Percentiles rank a stretch among this genome's conserved stretches.
phyloP scores from a whole-genome alignment of 805 yeast species.

The Candida takata region DNA sequence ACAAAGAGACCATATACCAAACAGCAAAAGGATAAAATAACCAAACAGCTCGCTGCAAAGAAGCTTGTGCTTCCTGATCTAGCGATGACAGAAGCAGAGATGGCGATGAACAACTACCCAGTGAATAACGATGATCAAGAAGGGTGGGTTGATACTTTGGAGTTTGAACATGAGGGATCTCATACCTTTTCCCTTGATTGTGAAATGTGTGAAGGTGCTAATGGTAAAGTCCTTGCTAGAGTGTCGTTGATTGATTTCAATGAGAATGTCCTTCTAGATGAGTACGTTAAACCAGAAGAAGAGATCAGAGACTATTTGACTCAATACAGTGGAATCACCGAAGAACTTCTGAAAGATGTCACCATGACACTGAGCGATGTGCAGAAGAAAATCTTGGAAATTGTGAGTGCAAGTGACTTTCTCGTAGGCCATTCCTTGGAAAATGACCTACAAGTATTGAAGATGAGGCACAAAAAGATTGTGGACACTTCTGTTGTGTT shows the following conservation, averaged over 20 bases:
- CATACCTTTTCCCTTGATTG: slow-evolving; percentile 82
- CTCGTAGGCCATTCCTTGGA: slow-evolving; percentile 89
- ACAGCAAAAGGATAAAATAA: slow-evolving; percentile 41
- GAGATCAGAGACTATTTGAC: slow-evolving; percentile 78
- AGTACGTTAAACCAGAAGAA: slow-evolving; percentile 69
- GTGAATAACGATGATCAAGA: slow-evolving; percentile 22
- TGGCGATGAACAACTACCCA: slow-evolving; percentile 51
- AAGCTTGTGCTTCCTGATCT: slow-evolving; percentile 46
- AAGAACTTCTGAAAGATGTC: slow-evolving; percentile 52
- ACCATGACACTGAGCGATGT: slow-evolving; percentile 61
- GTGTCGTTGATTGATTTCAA: slow-evolving; percentile 66
- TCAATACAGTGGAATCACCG: slow-evolving; percentile 79
- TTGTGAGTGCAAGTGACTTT: slow-evolving; percentile 51
- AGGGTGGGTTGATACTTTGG: slow-evolving; percentile 49
- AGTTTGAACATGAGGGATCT: slow-evolving; percentile 50
- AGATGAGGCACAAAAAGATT: slow-evolving; percentile 62
- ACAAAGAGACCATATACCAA: slow-evolving; percentile 50
- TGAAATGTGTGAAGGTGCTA: slow-evolving; percentile 74
- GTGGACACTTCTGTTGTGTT: slow-evolving; percentile 75
- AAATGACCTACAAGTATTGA: slow-evolving; percentile 67
- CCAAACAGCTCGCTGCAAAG: slow-evolving; percentile 22
- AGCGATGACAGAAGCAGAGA: slow-evolving; percentile 39
- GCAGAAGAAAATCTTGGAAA: slow-evolving; percentile 45
- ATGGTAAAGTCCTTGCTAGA: slow-evolving; percentile 66
- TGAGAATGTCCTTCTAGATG: slow-evolving; percentile 56